Evolutionary conservation across 1,284 basidiomycete species (phyloP).

Genomic region (Entoloma clypeatum): DNA sequence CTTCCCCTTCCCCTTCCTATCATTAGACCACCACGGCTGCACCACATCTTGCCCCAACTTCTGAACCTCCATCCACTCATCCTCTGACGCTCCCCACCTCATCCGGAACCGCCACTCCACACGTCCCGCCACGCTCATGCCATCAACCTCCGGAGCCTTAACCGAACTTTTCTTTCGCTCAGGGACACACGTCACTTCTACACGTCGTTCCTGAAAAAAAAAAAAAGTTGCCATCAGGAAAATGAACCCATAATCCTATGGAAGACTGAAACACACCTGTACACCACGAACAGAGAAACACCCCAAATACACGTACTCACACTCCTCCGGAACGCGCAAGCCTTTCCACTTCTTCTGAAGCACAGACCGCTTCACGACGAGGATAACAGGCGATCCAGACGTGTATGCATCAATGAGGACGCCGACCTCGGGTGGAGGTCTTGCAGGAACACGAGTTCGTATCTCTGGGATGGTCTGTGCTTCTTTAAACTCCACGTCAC

Average conservation of each 20-base stretch:
- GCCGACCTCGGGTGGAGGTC: slow-evolving; percentile 32
- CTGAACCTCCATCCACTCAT: not conserved
- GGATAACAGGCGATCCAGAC: slow-evolving; percentile 29
- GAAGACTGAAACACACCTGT: slow-evolving; percentile 10
- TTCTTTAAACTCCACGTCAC: not conserved
- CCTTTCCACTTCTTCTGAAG: slow-evolving; percentile 25
- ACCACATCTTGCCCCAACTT: not conserved
- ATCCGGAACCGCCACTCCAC: not conserved
- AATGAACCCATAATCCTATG: not conserved
- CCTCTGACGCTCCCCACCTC: not conserved
- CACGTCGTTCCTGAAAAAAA: slow-evolving; percentile 22
- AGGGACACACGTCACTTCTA: slow-evolving; percentile 24
- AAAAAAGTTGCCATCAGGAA: not conserved
- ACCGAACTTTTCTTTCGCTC: slow-evolving; percentile 22
- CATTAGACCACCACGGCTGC: not conserved
- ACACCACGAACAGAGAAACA: slow-evolving; percentile 21
- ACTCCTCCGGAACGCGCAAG: slow-evolving; percentile 25
- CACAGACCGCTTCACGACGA: slow-evolving; percentile 27
- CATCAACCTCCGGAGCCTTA: slow-evolving; percentile 3
- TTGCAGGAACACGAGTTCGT: slow-evolving; percentile 9
- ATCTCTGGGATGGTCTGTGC: not conserved
- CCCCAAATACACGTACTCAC: slow-evolving; percentile 30
- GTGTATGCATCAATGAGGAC: slow-evolving; percentile 33
- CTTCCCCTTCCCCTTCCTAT: no score
- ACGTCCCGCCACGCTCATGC: slow-evolving; percentile 12